Conservation (phyloP, 768 basidiomycete genomes). For the Pisolithus marmoratus region DNA sequence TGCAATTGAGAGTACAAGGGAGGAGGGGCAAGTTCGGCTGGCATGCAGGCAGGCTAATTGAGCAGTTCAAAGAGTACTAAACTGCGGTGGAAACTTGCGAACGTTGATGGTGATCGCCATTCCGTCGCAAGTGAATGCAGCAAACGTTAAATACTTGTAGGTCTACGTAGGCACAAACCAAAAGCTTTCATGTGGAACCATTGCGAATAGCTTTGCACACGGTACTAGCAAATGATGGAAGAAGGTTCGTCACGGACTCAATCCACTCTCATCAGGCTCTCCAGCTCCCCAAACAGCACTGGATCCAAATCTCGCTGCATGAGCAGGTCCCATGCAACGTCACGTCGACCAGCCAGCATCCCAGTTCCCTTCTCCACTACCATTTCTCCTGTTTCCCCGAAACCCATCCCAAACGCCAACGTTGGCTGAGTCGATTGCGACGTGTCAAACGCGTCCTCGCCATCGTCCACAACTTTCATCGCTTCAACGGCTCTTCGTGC, state of each 20-base stretch:
- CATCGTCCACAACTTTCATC: conserved; percentile 74
- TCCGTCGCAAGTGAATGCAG: no score
- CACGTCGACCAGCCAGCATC: conserved; percentile 65
- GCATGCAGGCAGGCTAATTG: conserved; percentile 12
- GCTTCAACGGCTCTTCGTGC: conserved; percentile 69
- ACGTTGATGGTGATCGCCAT: not conserved
- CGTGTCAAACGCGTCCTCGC: conserved; percentile 67
- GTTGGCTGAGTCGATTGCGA: conserved; percentile 53
- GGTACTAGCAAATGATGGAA: no score
- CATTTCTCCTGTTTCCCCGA: conserved; percentile 65
- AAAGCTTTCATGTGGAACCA: no score
- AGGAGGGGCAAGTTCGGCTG: conserved; percentile 45
- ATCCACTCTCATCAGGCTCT: conserved; percentile 69
- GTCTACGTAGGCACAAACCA: no score
- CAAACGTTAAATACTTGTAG: conserved; percentile 4
- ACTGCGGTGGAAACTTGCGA: no score
- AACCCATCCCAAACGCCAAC: conserved; percentile 82
- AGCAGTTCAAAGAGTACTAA: not conserved
- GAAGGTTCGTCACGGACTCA: conserved; percentile 15
- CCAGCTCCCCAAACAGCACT: conserved; percentile 71
- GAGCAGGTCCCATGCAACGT: conserved; percentile 65
- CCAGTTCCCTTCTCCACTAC: conserved; percentile 69
- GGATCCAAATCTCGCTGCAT: conserved; percentile 70
- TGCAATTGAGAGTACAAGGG: conserved; percentile 53
- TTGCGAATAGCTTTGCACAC: no score